Evolutionary conservation across 208 protist genomes (phyloP).

Genomic region (Leishmania lainsoni): DNA sequence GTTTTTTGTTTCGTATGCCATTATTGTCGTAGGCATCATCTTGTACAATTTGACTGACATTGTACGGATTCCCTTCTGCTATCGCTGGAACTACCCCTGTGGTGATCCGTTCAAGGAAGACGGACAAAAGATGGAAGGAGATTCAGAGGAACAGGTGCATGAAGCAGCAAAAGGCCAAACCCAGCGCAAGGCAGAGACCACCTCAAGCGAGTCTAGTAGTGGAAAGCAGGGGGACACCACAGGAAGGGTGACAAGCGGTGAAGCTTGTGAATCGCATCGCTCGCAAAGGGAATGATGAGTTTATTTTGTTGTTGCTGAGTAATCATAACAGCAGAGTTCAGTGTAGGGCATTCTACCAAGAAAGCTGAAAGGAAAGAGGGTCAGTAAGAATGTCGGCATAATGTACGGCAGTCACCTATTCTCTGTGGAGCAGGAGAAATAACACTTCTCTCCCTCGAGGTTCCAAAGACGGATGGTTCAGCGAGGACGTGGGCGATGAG

Average conservation of each 20-base stretch:
- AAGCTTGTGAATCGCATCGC: neutral
- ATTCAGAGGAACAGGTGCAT: neutral
- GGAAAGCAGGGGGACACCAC: neutral
- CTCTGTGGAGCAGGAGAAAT: neutral
- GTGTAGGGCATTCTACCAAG: neutral
- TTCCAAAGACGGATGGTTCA: neutral
- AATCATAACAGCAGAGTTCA: neutral
- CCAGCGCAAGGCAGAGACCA: neutral
- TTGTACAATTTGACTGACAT: constrained; percentile 78
- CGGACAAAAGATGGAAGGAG: neutral
- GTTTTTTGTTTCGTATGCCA: constrained; percentile 74
- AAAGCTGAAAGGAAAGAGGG: neutral
- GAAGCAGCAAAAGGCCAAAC: neutral
- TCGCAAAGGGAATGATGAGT: neutral
- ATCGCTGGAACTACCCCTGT: constrained; percentile 68
- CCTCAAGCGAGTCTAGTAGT: neutral
- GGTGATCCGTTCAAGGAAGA: constrained; percentile 36
- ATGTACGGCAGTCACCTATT: neutral
- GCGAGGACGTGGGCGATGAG: neutral
- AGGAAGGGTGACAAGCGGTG: neutral
- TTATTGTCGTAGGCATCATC: constrained; percentile 71
- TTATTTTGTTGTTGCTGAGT: constrained; percentile 15
- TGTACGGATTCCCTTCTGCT: constrained; percentile 45
- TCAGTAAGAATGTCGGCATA: neutral
- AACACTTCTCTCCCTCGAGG: neutral